Base-by-base conservation (phyloP, 306 rosid species). In the Abrus precatorius region DNA sequence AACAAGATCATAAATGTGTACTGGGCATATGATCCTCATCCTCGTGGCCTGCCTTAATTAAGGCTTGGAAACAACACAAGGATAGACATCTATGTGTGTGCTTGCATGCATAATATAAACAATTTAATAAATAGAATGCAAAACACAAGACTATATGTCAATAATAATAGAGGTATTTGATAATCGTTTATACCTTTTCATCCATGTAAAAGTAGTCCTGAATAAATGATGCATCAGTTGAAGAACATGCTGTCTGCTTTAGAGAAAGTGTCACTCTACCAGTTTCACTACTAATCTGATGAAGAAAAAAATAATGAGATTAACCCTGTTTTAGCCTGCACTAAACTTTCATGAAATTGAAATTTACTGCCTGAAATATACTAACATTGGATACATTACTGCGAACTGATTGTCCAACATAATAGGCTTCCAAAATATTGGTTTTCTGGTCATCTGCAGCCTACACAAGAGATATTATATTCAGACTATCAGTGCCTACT, bases 331-430 rank as follows among this genome's bases (percentile, higher is more conserved):
- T 64, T 48, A 64, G 77, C 62, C 33, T 44, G 36, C 13, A 56
- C 54, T n/a, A 69, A 59, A 74, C 44, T 5, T 78, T 69, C 76
- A 55, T 14, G 62, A 66, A 45, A 70, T 13, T 11, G 29, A 64
- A 69, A 79, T 44, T 27, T 34, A 45, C 9, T 62, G 44, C 69
- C 62, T 11, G 74, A 67, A 84, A 75, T 55, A 87, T 83, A 93
- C 99, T 76, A 11, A 91, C 98, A 84, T 90, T 86, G 36, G 90
- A 86, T 78, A 95, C 71, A 72, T 88, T 86, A 70, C 93, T 85
- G 71, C 98, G 92, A 81, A 95, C 98, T 34, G 99, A 95, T 84
- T 95, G 99, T 80, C 99, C 99, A 86, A 87, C 71, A 84, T 86
- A 87, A 89, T 82, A 95, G 41, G 94, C 87, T 77, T 93, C 97